These are phyloP conservation scores for Macrophomina tecta DNA, from an alignment of 2,329 filamentous ascomycete species.

Conservation along the genomic window DNA sequence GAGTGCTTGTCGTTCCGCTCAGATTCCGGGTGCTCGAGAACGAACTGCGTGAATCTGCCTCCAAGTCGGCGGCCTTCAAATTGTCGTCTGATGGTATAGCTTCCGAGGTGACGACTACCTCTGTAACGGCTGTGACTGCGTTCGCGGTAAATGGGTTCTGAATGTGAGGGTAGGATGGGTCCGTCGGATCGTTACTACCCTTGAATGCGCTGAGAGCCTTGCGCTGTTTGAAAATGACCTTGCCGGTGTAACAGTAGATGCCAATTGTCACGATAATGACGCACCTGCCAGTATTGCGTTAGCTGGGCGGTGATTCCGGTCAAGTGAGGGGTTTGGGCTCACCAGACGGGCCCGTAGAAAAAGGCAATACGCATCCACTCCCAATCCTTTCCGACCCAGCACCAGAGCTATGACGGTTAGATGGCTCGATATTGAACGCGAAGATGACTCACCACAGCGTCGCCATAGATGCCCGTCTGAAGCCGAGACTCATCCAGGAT, in stretches of 20 bases:
- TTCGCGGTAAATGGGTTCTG: conserved; percentile 56
- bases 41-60: conserved; percentile 37
- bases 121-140: conserved; percentile 60
- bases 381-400: conserved; percentile 73
- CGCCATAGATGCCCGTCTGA: conserved; percentile 70
- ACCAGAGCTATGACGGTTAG: conserved; percentile 67
- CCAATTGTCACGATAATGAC: conserved; percentile 66
- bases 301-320: not conserved
- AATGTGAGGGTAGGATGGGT: conserved; percentile 32
- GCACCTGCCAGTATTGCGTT: conserved; percentile 42
- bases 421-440: not conserved
- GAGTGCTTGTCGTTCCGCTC: not conserved
- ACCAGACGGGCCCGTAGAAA: conserved; percentile 79
- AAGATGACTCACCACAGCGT: conserved; percentile 62
- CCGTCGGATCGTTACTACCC: conserved; percentile 24
- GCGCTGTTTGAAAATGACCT: conserved; percentile 71
- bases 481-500: conserved; percentile 61
- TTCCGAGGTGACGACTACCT: conserved; percentile 63
- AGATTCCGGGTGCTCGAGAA: conserved; percentile 39
- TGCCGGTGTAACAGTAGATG: conserved; percentile 71
- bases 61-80: conserved; percentile 27
- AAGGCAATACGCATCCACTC: conserved; percentile 74
- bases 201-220: conserved; percentile 53
- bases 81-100: conserved; percentile 48
- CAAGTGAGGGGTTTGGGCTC: conserved; percentile 11